Conservation (phyloP, 2,329 filamentous ascomycete species). For the Diaporthe ampelina region DNA sequence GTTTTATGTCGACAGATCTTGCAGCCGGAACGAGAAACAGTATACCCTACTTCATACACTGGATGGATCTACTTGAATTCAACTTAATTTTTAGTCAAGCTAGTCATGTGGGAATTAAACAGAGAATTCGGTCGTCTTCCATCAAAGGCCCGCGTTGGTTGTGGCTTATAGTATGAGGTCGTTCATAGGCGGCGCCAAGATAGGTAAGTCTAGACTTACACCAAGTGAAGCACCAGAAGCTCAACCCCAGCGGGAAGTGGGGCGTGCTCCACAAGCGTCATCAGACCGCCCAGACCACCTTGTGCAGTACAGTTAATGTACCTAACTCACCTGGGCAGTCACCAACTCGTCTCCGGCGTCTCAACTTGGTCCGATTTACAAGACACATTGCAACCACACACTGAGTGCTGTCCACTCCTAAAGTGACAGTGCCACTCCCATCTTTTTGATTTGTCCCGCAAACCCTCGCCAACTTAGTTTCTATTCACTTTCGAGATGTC, state of each 20-base stretch:
- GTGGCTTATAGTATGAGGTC: not conserved
- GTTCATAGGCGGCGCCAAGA: not conserved
- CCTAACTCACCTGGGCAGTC: not conserved
- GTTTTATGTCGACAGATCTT: not conserved
- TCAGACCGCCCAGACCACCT: constrained; percentile 13
- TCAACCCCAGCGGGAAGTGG: constrained; percentile 21
- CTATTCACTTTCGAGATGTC: not conserved
- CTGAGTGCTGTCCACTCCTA: not conserved
- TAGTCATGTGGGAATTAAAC: not conserved
- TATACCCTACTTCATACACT: not conserved
- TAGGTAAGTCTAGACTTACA: constrained; percentile 1
- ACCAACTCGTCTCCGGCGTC: constrained; percentile 2
- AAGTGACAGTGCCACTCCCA: constrained; percentile 13
- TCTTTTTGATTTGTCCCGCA: constrained; percentile 10
- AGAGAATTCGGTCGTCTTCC: not conserved
- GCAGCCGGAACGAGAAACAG: too few species aligned
- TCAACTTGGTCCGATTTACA: constrained; percentile 29
- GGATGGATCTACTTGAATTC: too few species aligned
- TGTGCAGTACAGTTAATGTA: not conserved
- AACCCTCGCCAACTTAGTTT: not conserved
- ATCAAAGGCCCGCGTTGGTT: too few species aligned
- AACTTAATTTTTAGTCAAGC: not conserved
- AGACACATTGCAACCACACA: constrained; percentile 41
- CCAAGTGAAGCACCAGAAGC: not conserved
- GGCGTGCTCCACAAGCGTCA: constrained; percentile 38